Evolutionary conservation across 179 eudicot species (phyloP).

Genomic region (Sideroxylon spinosum): DNA sequence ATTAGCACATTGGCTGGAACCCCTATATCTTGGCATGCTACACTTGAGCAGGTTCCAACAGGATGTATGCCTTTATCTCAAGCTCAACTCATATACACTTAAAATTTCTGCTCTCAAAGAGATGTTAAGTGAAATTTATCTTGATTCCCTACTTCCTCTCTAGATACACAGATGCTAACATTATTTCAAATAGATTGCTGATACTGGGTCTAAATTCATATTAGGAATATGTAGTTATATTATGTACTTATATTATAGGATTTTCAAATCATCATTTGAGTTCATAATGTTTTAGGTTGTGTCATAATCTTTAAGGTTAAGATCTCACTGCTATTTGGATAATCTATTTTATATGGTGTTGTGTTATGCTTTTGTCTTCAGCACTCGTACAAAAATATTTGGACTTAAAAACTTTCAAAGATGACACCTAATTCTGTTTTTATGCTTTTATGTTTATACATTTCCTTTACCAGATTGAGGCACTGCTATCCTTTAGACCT

Average conservation of each 20-base stretch:
- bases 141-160: background rate
- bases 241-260: background rate
- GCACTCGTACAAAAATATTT: too few relatives aligned
- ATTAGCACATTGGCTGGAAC: constrained; percentile 56
- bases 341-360: too few relatives aligned
- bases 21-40: constrained; percentile 85
- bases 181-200: background rate
- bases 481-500: background rate
- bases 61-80: constrained; percentile 50
- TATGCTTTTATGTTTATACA: background rate
- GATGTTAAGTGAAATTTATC: background rate
- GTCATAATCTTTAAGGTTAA: too few relatives aligned
- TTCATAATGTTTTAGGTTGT: background rate
- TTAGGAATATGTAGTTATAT: background rate
- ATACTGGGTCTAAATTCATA: background rate
- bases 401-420: too few relatives aligned
- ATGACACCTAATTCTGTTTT: too few relatives aligned
- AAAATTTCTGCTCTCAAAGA: background rate
- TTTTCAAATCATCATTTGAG: background rate
- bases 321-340: too few relatives aligned
- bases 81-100: background rate
- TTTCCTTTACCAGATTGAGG: background rate
- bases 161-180: background rate
- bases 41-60: constrained; percentile 86
- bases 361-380: too few relatives aligned